Base-by-base conservation (phyloP, 371 early-diverging fungal species). In the Parasitella parasitica region DNA sequence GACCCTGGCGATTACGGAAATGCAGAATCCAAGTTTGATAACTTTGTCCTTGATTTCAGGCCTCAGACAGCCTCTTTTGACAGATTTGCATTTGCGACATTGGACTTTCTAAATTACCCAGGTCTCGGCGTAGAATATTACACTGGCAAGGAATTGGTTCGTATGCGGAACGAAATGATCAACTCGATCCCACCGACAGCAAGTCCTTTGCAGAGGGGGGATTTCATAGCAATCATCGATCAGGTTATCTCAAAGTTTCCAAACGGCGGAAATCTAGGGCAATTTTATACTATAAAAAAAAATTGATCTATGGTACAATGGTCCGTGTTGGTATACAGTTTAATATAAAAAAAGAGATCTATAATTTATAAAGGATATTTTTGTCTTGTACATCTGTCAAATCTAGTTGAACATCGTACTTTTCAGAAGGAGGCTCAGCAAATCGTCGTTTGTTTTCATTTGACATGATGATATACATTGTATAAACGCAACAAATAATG, bases 331-430 rank as follows among this genome's bases (percentile, higher is more conserved):
- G 22, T 46, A 46, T 46, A 46, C 13, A 46, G 24, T 15, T 36
- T 36, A 13, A 24, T 46, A 13, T 13, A 46, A 32, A 18, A 52
- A 34, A 18, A n/a, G 11, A 0, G 6, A 22, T 32, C 61, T 69
- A 78, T 7, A 78, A 66, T 15, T 69, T 69, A 52, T 80, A 80
- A 18, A 77, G 59, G 43, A 71, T 70, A 22, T 67, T 77, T 56
- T 50, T 56, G 41, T 80, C 73, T 63, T 73, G 57, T 20, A 30
- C 30, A 57, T 80, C 80, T 0, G 80, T 77, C 3, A 71, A 53
- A 54, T 75, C 75, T 7, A 73, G 52, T n/a, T 71, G 55, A 12
- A 63, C 61, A 43, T 73, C 69, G 9, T 55, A 57, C 3, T 34
- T 15, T 13, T 51, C 36, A 4, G 27, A 49, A 2, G 57, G 49